Conservation (phyloP, 495 filamentous ascomycete species). For the Talaromyces proteolyticus region DNA sequence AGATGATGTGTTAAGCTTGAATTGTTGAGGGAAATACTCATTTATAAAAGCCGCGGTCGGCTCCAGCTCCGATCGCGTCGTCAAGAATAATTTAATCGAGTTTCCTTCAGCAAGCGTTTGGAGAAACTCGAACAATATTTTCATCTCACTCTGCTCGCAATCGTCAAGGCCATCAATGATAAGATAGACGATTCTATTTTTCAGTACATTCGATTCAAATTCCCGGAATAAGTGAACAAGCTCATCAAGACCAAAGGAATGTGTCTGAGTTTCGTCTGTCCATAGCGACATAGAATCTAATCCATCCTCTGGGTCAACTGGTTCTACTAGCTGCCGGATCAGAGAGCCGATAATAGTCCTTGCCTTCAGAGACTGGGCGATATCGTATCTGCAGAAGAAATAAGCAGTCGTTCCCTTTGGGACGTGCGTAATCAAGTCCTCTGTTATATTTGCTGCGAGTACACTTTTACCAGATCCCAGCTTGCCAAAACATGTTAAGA, state of each 20-base stretch:
- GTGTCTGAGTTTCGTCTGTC: neutral
- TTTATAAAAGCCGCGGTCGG: neutral
- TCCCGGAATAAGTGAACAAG: neutral
- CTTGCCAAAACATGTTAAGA: conserved; percentile 29
- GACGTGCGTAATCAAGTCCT: conserved; percentile 27
- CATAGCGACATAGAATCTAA: neutral
- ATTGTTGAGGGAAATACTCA: neutral
- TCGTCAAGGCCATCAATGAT: conserved; percentile 3
- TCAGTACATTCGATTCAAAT: neutral
- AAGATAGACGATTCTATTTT: neutral
- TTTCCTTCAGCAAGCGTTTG: neutral
- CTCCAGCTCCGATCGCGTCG: conserved; percentile 1
- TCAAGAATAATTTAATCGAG: neutral
- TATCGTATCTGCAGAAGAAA: conserved; percentile 38
- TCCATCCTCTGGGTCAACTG: neutral
- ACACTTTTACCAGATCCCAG: conserved; percentile 38
- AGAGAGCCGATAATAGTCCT: conserved; percentile 32
- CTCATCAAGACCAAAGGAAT: neutral
- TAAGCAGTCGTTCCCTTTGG: conserved; percentile 21
- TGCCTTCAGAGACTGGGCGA: conserved; percentile 29
- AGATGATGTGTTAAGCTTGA: neutral
- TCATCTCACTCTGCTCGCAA: neutral
- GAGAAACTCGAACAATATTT: neutral
- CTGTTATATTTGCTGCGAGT: conserved; percentile 33
- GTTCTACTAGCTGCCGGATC: conserved; percentile 27